phyloP scores from a whole-genome alignment of 2,329 filamentous ascomycete species.

The Plenodomus biglobosus region DNA sequence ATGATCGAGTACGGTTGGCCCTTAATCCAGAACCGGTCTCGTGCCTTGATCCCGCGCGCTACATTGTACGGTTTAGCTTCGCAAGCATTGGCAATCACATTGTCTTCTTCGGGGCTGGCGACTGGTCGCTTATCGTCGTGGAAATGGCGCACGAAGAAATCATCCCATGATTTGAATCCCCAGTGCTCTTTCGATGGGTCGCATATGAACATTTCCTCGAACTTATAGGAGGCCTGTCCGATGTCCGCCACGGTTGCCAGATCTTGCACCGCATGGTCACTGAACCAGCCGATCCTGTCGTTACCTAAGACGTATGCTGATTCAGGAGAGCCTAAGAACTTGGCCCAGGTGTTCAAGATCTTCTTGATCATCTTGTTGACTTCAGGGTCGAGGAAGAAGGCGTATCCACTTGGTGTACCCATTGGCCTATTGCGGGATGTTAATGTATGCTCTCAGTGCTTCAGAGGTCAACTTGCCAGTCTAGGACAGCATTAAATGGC shows the following conservation, averaged over 20 bases:
- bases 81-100: slow-evolving; percentile 64
- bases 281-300: slow-evolving; percentile 46
- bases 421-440: neutral
- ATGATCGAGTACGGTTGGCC: slow-evolving; percentile 66
- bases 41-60: slow-evolving; percentile 53
- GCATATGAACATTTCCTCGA: slow-evolving; percentile 64
- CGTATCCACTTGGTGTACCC: slow-evolving; percentile 50
- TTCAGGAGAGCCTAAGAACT: slow-evolving; percentile 37
- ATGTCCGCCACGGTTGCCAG: slow-evolving; percentile 21
- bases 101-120: slow-evolving; percentile 56
- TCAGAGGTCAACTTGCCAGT: slow-evolving; percentile 58
- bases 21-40: slow-evolving; percentile 69
- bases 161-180: slow-evolving; percentile 69
- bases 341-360: slow-evolving; percentile 54
- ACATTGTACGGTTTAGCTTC: slow-evolving; percentile 63
- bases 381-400: slow-evolving; percentile 47
- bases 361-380: slow-evolving; percentile 54
- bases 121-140: slow-evolving; percentile 60
- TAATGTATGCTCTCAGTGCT: slow-evolving; percentile 14
- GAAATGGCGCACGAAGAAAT: slow-evolving; percentile 67
- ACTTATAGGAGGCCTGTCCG: slow-evolving; percentile 43
- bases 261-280: slow-evolving; percentile 43
- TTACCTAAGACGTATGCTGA: slow-evolving; percentile 45
- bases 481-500: slow-evolving; percentile 60
- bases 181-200: slow-evolving; percentile 57